A percentile compares a stretch with the other conserved stretches of the same genome.
phyloP scores from a whole-genome alignment of 2,329 filamentous ascomycete genomes.

The Cladosporium sp. region DNA sequence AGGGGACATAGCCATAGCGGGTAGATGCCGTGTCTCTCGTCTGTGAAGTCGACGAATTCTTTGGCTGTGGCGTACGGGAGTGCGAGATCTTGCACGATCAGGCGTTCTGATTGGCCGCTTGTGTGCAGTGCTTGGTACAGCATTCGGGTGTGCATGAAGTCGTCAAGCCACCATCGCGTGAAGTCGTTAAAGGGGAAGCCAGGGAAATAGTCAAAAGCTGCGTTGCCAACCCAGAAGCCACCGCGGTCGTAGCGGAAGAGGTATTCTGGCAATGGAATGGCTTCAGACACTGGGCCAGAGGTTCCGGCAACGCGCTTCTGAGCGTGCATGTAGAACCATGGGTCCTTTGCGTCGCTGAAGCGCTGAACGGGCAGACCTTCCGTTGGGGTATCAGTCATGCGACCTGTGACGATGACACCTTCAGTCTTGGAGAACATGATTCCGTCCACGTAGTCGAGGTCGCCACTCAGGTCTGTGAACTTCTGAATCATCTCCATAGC shows the following conservation, averaged over 20 bases:
- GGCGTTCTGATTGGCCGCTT: constrained; percentile 60
- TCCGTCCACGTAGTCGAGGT: constrained; percentile 59
- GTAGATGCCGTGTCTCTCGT: constrained; percentile 46
- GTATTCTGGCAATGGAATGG: constrained; percentile 54
- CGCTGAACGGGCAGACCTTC: constrained; percentile 29
- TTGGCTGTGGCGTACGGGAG: constrained; percentile 47
- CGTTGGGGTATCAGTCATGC: constrained; percentile 48
- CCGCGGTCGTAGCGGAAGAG: constrained; percentile 66
- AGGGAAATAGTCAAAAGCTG: constrained; percentile 65
- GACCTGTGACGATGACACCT: constrained; percentile 49
- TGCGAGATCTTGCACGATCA: constrained; percentile 66
- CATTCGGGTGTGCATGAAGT: constrained; percentile 64
- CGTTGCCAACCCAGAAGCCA: constrained; percentile 66
- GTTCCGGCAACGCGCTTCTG: constrained; percentile 25
- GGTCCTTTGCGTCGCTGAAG: constrained; percentile 63
- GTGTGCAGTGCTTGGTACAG: constrained; percentile 68
- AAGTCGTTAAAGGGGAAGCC: constrained; percentile 64
- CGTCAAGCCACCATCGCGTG: constrained; percentile 63
- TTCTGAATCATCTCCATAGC: constrained; percentile 53
- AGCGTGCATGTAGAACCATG: constrained; percentile 75
- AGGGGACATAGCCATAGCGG: constrained; percentile 54
- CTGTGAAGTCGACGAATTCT: constrained; percentile 48
- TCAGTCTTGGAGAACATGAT: constrained; percentile 50
- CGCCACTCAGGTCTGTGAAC: constrained; percentile 55
- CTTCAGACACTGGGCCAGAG: constrained; percentile 36